phyloP scores from a whole-genome alignment of 2,329 filamentous ascomycete genomes.

The Ophiostoma novo-ulmi region DNA sequence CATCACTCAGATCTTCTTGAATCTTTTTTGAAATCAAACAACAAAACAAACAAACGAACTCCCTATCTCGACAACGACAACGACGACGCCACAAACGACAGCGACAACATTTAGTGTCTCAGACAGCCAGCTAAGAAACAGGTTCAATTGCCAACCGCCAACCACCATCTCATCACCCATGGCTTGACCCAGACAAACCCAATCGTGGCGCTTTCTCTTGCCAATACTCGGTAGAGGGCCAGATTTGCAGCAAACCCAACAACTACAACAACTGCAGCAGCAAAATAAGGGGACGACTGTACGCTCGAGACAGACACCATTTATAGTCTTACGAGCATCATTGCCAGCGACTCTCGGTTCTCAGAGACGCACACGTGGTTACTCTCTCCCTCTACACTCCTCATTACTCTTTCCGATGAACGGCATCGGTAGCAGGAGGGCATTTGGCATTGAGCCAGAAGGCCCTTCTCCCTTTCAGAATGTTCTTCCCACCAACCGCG shows the following conservation, averaged over 20 bases:
- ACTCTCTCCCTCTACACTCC: background rate
- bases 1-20: background rate
- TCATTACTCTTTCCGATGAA: constrained; percentile 35
- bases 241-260: constrained; percentile 3
- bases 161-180: constrained; percentile 17
- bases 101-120: background rate
- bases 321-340: background rate
- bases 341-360: background rate
- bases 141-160: background rate
- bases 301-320: background rate
- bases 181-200: constrained; percentile 17
- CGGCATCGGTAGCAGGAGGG: constrained; percentile 35
- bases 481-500: constrained; percentile 42
- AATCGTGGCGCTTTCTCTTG: constrained; percentile 18
- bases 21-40: background rate
- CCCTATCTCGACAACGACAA: background rate
- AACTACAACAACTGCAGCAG: background rate
- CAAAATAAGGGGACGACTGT: background rate
- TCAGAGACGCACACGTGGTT: background rate
- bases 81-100: background rate
- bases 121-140: background rate
- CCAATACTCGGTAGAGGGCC: background rate
- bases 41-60: background rate
- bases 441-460: constrained; percentile 37
- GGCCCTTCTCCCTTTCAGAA: constrained; percentile 34